phyloP scores from a whole-genome alignment of 345 rosid species.

The Noccaea bulbosa region DNA sequence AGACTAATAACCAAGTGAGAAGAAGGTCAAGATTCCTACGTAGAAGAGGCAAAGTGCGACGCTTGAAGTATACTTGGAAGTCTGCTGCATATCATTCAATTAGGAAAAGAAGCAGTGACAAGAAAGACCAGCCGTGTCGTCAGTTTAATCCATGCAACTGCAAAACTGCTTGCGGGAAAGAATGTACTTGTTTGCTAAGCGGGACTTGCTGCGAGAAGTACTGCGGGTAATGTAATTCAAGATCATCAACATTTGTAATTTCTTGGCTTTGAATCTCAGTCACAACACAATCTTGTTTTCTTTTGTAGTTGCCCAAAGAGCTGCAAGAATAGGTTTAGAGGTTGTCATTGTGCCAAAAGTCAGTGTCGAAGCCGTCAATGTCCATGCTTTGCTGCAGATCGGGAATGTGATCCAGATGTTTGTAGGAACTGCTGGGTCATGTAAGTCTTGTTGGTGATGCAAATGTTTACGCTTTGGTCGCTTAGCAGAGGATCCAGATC shows the following conservation, averaged over 20 bases:
- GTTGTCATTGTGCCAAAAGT: slow-evolving; percentile 99
- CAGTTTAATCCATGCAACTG: slow-evolving; percentile 98
- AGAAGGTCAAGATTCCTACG: slow-evolving; percentile 95
- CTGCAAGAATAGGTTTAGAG: slow-evolving; percentile 98
- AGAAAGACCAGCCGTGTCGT: slow-evolving; percentile 98
- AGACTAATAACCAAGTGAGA: slow-evolving; percentile 83
- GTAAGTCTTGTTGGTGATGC: slow-evolving; percentile 50
- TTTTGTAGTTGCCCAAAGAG: slow-evolving; percentile 84
- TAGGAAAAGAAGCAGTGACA: slow-evolving; percentile 85
- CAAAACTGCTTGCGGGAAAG: slow-evolving; percentile 91
- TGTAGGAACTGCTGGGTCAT: slow-evolving; percentile 99
- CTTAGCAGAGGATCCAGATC: slow-evolving; percentile 7
- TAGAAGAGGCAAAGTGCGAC: slow-evolving; percentile 94
- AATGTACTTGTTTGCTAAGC: slow-evolving; percentile 83
- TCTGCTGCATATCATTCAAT: slow-evolving; percentile 98
- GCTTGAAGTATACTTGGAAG: slow-evolving; percentile 99
- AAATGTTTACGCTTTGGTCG: slow-evolving; percentile 17
- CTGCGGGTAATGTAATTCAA: slow-evolving; percentile 78
- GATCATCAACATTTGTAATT: slow-evolving; percentile 10
- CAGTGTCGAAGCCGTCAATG: slow-evolving; percentile 99
- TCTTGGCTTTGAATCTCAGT: slow-evolving; percentile 7
- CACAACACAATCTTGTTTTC: slow-evolving; percentile 29
- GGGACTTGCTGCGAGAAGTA: slow-evolving; percentile 99
- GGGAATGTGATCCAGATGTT: slow-evolving; percentile 99
- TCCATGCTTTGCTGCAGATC: slow-evolving; percentile 99